Conservation (phyloP, 2,329 filamentous ascomycete genomes). For the Colletotrichum sp. region DNA sequence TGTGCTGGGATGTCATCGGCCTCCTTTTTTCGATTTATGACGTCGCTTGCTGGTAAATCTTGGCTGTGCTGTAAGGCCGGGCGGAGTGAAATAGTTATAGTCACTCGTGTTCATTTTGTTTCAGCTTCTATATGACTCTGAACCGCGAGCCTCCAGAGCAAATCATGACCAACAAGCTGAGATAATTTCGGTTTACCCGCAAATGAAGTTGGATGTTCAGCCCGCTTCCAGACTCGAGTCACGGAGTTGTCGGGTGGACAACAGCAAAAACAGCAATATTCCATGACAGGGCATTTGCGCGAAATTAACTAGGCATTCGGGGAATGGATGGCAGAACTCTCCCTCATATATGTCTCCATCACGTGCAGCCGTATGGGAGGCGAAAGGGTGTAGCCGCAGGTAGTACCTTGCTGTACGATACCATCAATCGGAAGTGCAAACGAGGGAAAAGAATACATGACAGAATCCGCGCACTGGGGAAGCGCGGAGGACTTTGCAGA, state of each 20-base stretch:
- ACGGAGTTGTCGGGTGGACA: background rate
- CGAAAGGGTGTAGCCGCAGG: background rate
- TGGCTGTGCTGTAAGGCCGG: background rate
- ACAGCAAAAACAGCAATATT: background rate
- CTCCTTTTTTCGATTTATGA: background rate
- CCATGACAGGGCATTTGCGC: background rate
- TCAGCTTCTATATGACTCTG: background rate
- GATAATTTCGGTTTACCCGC: background rate
- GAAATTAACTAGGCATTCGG: background rate
- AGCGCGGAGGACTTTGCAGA: background rate
- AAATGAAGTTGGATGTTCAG: background rate
- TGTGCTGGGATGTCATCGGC: background rate
- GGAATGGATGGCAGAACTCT: background rate
- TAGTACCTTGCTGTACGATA: background rate
- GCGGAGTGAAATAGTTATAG: rapidly evolving
- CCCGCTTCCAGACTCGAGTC: background rate
- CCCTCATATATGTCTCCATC: background rate
- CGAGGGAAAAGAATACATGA: background rate
- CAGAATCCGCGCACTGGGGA: background rate
- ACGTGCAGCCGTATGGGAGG: background rate
- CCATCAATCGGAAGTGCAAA: background rate
- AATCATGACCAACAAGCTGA: background rate
- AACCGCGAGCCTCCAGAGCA: background rate
- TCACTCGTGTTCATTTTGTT: slow-evolving; percentile 32
- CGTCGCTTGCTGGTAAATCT: background rate